Conservation (phyloP, 768 basidiomycete species). For the Boletales sp. region DNA sequence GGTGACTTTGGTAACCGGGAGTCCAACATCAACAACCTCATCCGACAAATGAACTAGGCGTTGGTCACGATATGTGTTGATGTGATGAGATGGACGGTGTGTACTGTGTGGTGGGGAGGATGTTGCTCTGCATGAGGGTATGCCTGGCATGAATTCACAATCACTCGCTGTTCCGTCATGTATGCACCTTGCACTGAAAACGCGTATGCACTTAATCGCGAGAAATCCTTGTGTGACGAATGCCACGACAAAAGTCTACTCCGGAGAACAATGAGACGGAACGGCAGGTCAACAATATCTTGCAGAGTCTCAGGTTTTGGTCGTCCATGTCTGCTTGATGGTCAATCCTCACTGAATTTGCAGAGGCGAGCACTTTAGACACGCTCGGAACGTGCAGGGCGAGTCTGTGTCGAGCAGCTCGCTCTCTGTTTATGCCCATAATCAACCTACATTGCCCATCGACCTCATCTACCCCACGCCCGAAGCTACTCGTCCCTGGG, state of each 20-base stretch:
- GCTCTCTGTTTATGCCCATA: conserved; percentile 27
- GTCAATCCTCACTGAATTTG: not conserved
- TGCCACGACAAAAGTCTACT: conserved; percentile 11
- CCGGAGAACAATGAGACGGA: conserved; percentile 5
- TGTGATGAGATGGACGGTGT: conserved; percentile 2
- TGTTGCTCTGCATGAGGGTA: conserved; percentile 25
- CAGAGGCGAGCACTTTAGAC: conserved; percentile 74
- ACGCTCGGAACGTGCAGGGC: conserved; percentile 49
- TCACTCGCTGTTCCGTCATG: conserved; percentile 18
- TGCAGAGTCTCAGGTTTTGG: conserved; percentile 27
- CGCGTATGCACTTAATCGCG: conserved; percentile 14
- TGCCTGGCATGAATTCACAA: conserved; percentile 30
- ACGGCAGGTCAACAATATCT: conserved; percentile 28
- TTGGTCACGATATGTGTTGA: not conserved
- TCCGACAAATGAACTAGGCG: conserved; percentile 86
- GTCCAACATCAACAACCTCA: conserved; percentile 94
- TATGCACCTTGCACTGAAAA: conserved; percentile 28
- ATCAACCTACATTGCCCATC: conserved; percentile 44
- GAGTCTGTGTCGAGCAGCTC: conserved; percentile 14
- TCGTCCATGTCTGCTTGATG: not conserved
- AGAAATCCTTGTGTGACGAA: not conserved
- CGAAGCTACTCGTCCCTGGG: conserved; percentile 12
- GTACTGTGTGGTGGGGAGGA: conserved; percentile 6
- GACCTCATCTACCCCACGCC: conserved; percentile 35
- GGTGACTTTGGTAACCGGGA: conserved; percentile 99